A percentile compares a stretch with the other conserved stretches of the same genome.
These are phyloP conservation scores for Pittosporum tobira DNA, from an alignment of 129 eudicot genomes.

Conservation along the genomic window DNA sequence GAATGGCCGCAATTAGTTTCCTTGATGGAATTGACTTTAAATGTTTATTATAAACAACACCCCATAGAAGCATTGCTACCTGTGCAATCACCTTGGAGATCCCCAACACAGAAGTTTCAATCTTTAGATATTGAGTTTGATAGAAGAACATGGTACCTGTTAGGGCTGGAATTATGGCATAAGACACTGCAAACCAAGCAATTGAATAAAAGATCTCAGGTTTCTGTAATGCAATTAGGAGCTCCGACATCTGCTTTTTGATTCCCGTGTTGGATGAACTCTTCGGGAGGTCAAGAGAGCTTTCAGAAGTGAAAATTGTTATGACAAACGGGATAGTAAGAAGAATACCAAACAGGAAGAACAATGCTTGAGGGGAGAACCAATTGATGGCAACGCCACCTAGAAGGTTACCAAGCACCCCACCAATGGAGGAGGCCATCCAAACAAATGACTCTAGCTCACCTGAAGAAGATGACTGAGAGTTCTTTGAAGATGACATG, in stretches of 20 bases:
- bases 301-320: conserved; percentile 47
- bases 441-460: conserved; percentile 80
- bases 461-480: conserved; percentile 39
- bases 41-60: conserved; percentile 45
- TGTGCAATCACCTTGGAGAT: conserved; percentile 87
- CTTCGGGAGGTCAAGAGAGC: conserved; percentile 58
- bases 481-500: conserved; percentile 18
- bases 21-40: conserved; percentile 57
- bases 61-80: conserved; percentile 80
- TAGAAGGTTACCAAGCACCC: conserved; percentile 63
- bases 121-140: conserved; percentile 61
- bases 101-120: conserved; percentile 67
- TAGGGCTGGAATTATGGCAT: conserved; percentile 70
- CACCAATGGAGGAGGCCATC: conserved; percentile 77
- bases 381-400: conserved; percentile 50
- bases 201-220: conserved; percentile 59
- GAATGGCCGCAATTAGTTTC: conserved; percentile 54
- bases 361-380: conserved; percentile 48
- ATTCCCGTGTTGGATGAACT: conserved; percentile 36
- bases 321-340: conserved; percentile 46
- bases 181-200: conserved; percentile 65
- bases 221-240: conserved; percentile 35
- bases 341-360: conserved; percentile 48
- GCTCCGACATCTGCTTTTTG: conserved; percentile 47
- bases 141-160: conserved; percentile 86